A percentile compares a stretch with the other conserved stretches of the same genome.
Conservation (phyloP, 805 yeast genomes). For the Starmerella powellii region DNA sequence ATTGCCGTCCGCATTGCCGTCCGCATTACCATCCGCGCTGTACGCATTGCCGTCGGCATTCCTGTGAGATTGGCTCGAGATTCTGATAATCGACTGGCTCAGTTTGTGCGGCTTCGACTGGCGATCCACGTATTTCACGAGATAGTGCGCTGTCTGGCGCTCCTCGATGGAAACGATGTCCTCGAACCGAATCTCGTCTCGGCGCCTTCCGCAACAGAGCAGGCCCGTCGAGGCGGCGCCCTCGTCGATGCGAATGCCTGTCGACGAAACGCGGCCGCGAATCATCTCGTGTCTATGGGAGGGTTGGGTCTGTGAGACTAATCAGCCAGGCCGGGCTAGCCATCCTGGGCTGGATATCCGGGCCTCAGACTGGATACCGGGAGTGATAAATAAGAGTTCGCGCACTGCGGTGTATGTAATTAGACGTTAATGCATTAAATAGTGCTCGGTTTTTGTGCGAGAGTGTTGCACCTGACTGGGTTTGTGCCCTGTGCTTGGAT, state of each 20-base stretch:
- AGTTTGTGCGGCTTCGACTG: background rate
- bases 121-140: slow-evolving; percentile 7
- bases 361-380: too few relatives aligned
- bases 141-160: slow-evolving; percentile 3
- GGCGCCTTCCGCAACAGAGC: slow-evolving; percentile 1
- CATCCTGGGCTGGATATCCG: background rate
- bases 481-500: too few relatives aligned
- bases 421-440: too few relatives aligned
- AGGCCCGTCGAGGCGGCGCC: background rate
- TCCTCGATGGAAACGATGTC: slow-evolving; percentile 9
- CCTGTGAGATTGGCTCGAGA: background rate
- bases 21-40: too few relatives aligned
- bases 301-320: background rate
- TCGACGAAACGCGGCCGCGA: slow-evolving; percentile 5
- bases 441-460: too few relatives aligned
- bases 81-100: background rate
- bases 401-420: too few relatives aligned
- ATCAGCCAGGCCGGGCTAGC: background rate
- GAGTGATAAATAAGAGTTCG: too few relatives aligned
- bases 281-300: background rate
- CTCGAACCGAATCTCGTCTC: slow-evolving; percentile 1
- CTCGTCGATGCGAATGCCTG: background rate
- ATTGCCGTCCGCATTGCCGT: too few relatives aligned
- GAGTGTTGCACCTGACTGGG: too few relatives aligned
- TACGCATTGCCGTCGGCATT: too few relatives aligned